Conservation (phyloP, 208 protist genomes). For the Trypanosoma grayi region DNA sequence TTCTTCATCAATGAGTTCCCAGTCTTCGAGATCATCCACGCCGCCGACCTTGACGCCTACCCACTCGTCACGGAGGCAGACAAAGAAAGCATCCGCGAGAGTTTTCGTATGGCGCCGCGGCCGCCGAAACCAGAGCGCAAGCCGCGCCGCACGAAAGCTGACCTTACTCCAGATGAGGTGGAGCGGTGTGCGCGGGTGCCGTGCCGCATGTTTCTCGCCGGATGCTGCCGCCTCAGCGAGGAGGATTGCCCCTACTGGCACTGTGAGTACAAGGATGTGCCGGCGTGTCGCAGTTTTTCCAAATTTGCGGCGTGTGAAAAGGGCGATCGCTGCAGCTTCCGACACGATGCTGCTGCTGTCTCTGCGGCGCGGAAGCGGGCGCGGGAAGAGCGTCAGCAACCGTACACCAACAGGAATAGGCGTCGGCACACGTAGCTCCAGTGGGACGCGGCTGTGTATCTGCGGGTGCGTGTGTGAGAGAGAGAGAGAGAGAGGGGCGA, state of each 20-base stretch:
- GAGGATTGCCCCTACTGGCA: conserved; percentile 80
- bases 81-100: conserved; percentile 63
- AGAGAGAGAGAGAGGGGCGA: too few species aligned
- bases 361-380: conserved; percentile 29
- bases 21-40: conserved; percentile 68
- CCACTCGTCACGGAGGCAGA: conserved; percentile 72
- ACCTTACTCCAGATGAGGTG: conserved; percentile 45
- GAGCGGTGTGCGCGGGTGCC: conserved; percentile 45
- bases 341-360: conserved; percentile 59
- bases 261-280: conserved; percentile 60
- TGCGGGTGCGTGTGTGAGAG: too few species aligned
- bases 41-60: conserved; percentile 30
- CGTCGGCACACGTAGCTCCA: too few species aligned
- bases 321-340: conserved; percentile 66
- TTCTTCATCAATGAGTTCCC: conserved; percentile 90
- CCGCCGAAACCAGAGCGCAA: conserved; percentile 24
- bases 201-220: conserved; percentile 62
- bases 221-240: conserved; percentile 38
- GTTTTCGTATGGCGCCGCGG: conserved; percentile 46
- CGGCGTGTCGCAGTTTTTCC: conserved; percentile 59
- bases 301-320: conserved; percentile 55
- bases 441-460: too few species aligned
- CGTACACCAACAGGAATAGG: too few species aligned
- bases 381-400: conserved; percentile 27
- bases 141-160: conserved; percentile 37